Evolutionary conservation across 2,329 filamentous ascomycete species (phyloP).

Genomic region (Erysiphe pulchra): DNA sequence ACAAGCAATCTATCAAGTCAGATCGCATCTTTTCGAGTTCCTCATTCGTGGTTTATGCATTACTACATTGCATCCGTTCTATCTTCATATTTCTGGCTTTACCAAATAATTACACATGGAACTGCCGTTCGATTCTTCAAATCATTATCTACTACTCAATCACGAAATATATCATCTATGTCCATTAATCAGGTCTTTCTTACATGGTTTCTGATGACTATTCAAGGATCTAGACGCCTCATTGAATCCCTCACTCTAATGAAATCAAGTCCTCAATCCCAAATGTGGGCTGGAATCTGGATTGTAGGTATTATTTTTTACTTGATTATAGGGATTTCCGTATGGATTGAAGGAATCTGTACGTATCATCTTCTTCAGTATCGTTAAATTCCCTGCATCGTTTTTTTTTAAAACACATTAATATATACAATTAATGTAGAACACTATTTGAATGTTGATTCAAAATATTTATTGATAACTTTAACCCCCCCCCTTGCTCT

Average conservation of each 20-base stretch:
- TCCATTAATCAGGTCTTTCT: slow-evolving; percentile 29
- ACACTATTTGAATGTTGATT: too few species aligned
- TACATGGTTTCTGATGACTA: slow-evolving; percentile 44
- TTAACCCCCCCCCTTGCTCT: too few species aligned
- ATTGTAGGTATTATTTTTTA: slow-evolving; percentile 58
- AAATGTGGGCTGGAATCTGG: slow-evolving; percentile 76
- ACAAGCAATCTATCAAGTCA: not conserved
- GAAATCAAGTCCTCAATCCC: slow-evolving; percentile 32
- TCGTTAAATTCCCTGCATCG: too few species aligned
- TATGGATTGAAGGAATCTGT: slow-evolving; percentile 72
- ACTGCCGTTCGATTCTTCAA: slow-evolving; percentile 23
- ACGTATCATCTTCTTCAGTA: slow-evolving; percentile 11
- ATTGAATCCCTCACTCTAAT: slow-evolving; percentile 45
- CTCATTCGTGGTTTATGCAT: slow-evolving; percentile 71
- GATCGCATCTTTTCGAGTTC: slow-evolving; percentile 24
- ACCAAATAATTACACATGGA: slow-evolving; percentile 32
- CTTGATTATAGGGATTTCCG: slow-evolving; percentile 38
- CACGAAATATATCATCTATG: slow-evolving; percentile 23
- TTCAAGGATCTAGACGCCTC: slow-evolving; percentile 51
- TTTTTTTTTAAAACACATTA: too few species aligned
- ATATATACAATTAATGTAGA: too few species aligned
- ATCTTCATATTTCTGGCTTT: slow-evolving; percentile 49
- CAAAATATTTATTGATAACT: too few species aligned
- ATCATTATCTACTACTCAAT: slow-evolving; percentile 10
- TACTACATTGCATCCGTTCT: slow-evolving; percentile 56